Evolutionary conservation across 1,284 basidiomycete species (phyloP).

Genomic region (Volvariella volvacea): DNA sequence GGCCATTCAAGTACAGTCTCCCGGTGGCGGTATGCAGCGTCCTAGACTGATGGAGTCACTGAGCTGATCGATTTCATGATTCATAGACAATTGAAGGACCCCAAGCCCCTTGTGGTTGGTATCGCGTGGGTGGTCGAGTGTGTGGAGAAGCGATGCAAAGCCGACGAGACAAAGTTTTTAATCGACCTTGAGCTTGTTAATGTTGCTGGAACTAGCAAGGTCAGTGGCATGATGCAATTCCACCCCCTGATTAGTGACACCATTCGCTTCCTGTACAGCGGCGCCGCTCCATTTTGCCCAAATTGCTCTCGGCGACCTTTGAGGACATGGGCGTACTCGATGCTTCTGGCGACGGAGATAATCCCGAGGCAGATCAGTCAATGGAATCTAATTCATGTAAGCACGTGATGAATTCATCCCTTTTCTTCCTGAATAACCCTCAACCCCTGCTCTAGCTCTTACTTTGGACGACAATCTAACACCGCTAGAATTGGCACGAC

Average conservation of each 20-base stretch:
- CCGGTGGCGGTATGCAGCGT: constrained; percentile 53
- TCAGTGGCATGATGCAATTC: constrained; percentile 16
- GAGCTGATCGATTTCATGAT: neutral
- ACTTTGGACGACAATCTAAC: constrained; percentile 43
- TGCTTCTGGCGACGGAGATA: constrained; percentile 19
- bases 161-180: constrained; percentile 62
- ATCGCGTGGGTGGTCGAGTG: constrained; percentile 92
- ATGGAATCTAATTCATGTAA: constrained; percentile 41
- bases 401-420: too few relatives aligned
- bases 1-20: constrained; percentile 74
- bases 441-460: constrained; percentile 19
- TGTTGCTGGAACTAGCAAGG: constrained; percentile 63
- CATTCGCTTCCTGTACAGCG: constrained; percentile 25
- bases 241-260: constrained; percentile 5
- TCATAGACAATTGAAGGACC: constrained; percentile 51
- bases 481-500: constrained; percentile 50
- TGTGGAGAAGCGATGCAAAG: constrained; percentile 58
- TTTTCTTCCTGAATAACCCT: constrained; percentile 3
- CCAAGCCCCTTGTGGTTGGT: constrained; percentile 74
- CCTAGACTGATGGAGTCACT: neutral
- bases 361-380: constrained; percentile 28
- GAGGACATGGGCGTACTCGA: constrained; percentile 22
- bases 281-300: constrained; percentile 61
- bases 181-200: constrained; percentile 67
- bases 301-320: constrained; percentile 34